Conservation (phyloP, 306 rosid genomes). For the Malus asiatica region DNA sequence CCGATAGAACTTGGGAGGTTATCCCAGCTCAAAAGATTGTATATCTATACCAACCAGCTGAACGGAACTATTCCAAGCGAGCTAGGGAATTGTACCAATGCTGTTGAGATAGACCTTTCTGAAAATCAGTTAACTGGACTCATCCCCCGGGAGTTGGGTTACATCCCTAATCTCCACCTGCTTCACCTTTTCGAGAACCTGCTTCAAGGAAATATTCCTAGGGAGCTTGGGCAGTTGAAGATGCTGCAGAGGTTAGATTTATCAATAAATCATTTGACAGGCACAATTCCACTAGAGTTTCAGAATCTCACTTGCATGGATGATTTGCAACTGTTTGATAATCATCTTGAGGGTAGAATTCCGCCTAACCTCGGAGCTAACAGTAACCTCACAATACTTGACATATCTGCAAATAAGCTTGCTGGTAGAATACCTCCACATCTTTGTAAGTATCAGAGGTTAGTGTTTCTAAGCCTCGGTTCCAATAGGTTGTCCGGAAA, state of each 20-base stretch:
- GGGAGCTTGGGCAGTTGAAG: slow-evolving; percentile 47
- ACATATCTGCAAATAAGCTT: slow-evolving; percentile 57
- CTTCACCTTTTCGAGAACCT: slow-evolving; percentile 70
- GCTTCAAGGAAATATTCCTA: slow-evolving; percentile 54
- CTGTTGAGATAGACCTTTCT: slow-evolving; percentile 62
- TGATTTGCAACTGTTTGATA: slow-evolving; percentile 71
- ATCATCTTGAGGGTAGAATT: slow-evolving; percentile 58
- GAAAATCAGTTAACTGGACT: slow-evolving; percentile 52
- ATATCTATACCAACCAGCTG: slow-evolving; percentile 61
- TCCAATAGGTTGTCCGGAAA: slow-evolving; percentile 60
- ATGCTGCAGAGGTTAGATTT: slow-evolving; percentile 44
- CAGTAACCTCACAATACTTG: slow-evolving; percentile 49
- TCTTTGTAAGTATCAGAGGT: slow-evolving; percentile 47
- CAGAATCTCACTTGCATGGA: slow-evolving; percentile 49
- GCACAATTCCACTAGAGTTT: slow-evolving; percentile 55
- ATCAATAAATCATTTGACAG: slow-evolving; percentile 58
- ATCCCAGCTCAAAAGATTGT: slow-evolving; percentile 38
- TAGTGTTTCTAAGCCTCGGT: slow-evolving; percentile 68
- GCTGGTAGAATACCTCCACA: slow-evolving; percentile 52
- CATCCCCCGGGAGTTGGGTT: slow-evolving; percentile 57
- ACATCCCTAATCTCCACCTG: slow-evolving; percentile 44
- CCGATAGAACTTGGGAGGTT: slow-evolving; percentile 58
- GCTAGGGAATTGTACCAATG: slow-evolving; percentile 60
- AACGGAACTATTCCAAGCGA: slow-evolving; percentile 62
- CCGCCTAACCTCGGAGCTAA: slow-evolving; percentile 59